Base-by-base conservation (phyloP, 2,329 filamentous ascomycete genomes). In the Diaporthe batatas region DNA sequence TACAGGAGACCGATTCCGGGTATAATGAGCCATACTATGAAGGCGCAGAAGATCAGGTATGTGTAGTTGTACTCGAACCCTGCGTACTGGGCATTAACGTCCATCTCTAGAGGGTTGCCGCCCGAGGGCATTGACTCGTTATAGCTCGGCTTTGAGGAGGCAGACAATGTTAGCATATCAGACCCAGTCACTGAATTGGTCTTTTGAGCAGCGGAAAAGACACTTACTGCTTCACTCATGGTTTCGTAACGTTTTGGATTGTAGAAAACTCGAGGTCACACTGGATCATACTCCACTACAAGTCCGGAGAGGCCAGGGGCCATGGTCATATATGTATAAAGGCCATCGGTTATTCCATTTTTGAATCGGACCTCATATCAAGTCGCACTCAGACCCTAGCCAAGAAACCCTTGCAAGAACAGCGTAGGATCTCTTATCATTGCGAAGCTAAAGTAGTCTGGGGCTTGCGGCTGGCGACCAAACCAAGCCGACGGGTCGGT, bases 1-100 rank as follows among this genome's bases (percentile, higher is more conserved):
- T 92, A 92, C 0, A 92, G 82, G 10, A 92, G 84, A 62, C 90
- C 90, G 76, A 92, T 90, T 25, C 90, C 91, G 0, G 91, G 91
- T 72, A 92, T 90, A 78, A 92, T 92, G 67, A 92, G 80, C 86
- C 89, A 92, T 70, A 92, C 90, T 70, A 92, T 84, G 79, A 88
- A 90, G 18, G 83, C 84, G 79, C 89, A 91, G 76, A 90, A 83
- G 70, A 89, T 79, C 62, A 90, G 84, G 77, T 91, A 92, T 51
- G 86, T 85, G 79, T 91, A 91, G 77, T 92, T 86, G 80, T 85
- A 91, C 78, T 92, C 89, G 71, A 86, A 82, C 10, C 90, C 90
- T 32, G 80, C 80, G 78, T 90, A 92, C 77, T 90, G 89, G 14
- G 85, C 80, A 76, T 92, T 78, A 29, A 78, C 77, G 69, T 78